These are phyloP conservation scores for Serendipita vermifera DNA, from an alignment of 768 basidiomycete species.

Conservation along the genomic window DNA sequence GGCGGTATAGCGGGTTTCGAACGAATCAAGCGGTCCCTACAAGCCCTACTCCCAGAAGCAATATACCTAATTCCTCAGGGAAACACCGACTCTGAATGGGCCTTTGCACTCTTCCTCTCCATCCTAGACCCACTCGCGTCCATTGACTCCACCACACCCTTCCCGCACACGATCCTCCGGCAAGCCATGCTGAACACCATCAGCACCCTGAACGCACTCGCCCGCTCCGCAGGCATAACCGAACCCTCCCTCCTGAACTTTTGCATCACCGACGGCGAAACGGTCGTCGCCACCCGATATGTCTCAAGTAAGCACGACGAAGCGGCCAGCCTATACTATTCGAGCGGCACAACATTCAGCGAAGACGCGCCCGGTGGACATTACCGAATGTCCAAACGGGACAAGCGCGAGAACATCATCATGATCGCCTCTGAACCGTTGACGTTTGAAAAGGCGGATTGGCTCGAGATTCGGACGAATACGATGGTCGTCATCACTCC, in stretches of 20 bases:
- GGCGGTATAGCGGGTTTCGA: slow-evolving; percentile 82
- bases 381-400: slow-evolving; percentile 90
- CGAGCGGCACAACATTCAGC: slow-evolving; percentile 86
- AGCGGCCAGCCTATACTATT: slow-evolving; percentile 40
- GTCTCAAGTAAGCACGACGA: slow-evolving; percentile 85
- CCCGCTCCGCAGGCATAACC: slow-evolving; percentile 55
- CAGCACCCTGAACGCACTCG: slow-evolving; percentile 57
- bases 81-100: slow-evolving; percentile 98
- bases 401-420: slow-evolving; percentile 93
- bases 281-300: slow-evolving; percentile 88
- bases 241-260: slow-evolving; percentile 94
- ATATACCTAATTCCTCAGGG: slow-evolving; percentile 81
- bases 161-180: slow-evolving; percentile 57
- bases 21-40: slow-evolving; percentile 67
- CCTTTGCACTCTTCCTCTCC: slow-evolving; percentile 83
- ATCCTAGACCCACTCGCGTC: neutral
- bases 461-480: slow-evolving; percentile 99
- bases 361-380: slow-evolving; percentile 80
- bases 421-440: slow-evolving; percentile 91
- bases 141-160: slow-evolving; percentile 47
- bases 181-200: slow-evolving; percentile 87
- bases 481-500: slow-evolving; percentile 91
- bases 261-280: slow-evolving; percentile 89
- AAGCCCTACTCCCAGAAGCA: slow-evolving; percentile 62
- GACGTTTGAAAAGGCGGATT: slow-evolving; percentile 96